A percentile compares a stretch with the other conserved stretches of the same genome.
phyloP scores from a whole-genome alignment of 2,329 filamentous ascomycete species.

The Clonostachys solani region DNA sequence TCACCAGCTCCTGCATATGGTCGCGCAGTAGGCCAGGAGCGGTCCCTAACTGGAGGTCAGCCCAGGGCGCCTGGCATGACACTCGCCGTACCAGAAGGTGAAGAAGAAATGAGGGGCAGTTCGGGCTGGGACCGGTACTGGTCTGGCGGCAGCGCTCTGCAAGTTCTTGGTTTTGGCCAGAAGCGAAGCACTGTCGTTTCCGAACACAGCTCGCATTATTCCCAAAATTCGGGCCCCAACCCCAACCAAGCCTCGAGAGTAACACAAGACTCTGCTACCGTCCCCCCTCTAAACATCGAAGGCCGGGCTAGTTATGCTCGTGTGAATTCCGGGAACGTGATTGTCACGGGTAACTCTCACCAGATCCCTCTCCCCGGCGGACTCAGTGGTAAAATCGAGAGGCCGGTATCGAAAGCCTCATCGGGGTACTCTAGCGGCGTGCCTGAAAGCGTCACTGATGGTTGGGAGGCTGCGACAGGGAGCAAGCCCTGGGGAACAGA shows the following conservation, averaged over 20 bases:
- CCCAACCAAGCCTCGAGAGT: conserved; percentile 28
- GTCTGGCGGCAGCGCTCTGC: conserved; percentile 67
- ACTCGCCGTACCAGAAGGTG: conserved; percentile 14
- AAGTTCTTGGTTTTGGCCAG: conserved; percentile 57
- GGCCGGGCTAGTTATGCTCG: conserved; percentile 58
- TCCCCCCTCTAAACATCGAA: conserved; percentile 65
- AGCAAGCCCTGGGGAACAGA: conserved; percentile 44
- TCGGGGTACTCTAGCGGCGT: conserved; percentile 60
- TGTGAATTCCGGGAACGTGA: conserved; percentile 67
- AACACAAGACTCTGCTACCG: conserved; percentile 64
- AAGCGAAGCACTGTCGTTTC: conserved; percentile 48
- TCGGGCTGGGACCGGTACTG: conserved; percentile 78
- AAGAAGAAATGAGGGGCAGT: conserved; percentile 51
- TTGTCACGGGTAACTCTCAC: conserved; percentile 50
- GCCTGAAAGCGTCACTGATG: conserved; percentile 57
- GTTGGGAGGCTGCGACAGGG: conserved; percentile 44
- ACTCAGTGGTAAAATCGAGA: conserved; percentile 58
- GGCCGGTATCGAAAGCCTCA: conserved; percentile 45
- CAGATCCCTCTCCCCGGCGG: conserved; percentile 49
- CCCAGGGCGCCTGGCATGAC: conserved; percentile 5
- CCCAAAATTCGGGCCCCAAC: conserved; percentile 23
- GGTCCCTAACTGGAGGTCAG: conserved; percentile 20
- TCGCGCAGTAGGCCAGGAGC: conserved; percentile 24
- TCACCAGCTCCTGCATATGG: conserved; percentile 36
- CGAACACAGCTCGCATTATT: conserved; percentile 54